phyloP scores from a whole-genome alignment of 1,284 basidiomycete genomes.

The Peniophora sp. region DNA sequence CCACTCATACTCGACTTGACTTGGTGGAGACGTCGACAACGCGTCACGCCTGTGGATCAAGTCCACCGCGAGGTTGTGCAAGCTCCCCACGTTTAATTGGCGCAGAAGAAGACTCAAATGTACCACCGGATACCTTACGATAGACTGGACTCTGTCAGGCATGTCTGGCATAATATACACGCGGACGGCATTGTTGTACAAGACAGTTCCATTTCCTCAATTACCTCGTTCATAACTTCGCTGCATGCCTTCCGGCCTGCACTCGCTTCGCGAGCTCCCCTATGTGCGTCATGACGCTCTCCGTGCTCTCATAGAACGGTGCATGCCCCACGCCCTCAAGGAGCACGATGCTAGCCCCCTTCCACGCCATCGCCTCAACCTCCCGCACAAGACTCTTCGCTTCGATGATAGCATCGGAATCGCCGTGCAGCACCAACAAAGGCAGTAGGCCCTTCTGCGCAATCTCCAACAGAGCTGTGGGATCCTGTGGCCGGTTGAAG shows the following conservation, averaged over 20 bases:
- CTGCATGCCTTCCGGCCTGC: neutral
- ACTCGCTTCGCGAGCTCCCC: neutral
- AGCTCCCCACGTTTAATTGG: too few relatives aligned
- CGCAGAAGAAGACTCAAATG: too few relatives aligned
- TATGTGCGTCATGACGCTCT: conserved; percentile 12
- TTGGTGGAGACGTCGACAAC: conserved; percentile 33
- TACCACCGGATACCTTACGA: too few relatives aligned
- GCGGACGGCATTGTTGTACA: too few relatives aligned
- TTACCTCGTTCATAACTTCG: too few relatives aligned
- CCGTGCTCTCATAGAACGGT: conserved; percentile 14
- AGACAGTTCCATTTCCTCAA: too few relatives aligned
- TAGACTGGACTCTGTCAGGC: too few relatives aligned
- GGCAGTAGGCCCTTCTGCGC: conserved; percentile 13
- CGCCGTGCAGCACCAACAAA: conserved; percentile 14
- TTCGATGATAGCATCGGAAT: conserved; percentile 14
- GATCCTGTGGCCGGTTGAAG: conserved; percentile 11
- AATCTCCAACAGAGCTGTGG: conserved; percentile 12
- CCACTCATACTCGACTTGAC: conserved; percentile 64
- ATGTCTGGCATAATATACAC: too few relatives aligned
- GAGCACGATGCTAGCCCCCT: conserved; percentile 12
- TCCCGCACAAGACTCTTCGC: conserved; percentile 10
- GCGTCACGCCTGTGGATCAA: too few relatives aligned
- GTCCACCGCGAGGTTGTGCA: too few relatives aligned
- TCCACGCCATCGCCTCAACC: conserved; percentile 14
- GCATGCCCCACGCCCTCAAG: conserved; percentile 17